Conservation (phyloP, 2,329 filamentous ascomycete genomes). For the Mariannaea elegans region DNA sequence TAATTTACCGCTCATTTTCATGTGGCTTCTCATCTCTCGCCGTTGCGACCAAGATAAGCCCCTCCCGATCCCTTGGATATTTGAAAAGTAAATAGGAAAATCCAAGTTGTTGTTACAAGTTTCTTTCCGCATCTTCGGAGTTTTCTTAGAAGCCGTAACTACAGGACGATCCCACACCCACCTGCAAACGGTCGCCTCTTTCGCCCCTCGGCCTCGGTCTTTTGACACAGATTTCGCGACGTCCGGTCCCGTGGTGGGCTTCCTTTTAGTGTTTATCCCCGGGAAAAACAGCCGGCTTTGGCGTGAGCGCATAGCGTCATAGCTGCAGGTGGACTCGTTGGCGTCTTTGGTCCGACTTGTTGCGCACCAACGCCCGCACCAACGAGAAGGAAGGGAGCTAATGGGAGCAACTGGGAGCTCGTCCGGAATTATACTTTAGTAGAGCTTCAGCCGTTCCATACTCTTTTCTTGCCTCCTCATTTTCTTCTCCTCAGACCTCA, state of each 20-base stretch:
- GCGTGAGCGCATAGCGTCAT: constrained; percentile 33
- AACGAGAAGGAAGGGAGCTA: not conserved
- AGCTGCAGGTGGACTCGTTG: constrained; percentile 21
- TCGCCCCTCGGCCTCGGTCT: constrained; percentile 16
- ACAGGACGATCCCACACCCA: too few relatives aligned
- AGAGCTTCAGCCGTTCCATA: constrained; percentile 13
- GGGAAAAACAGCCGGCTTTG: constrained; percentile 12
- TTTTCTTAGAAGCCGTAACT: too few relatives aligned
- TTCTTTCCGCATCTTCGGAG: too few relatives aligned
- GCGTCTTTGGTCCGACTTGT: not conserved
- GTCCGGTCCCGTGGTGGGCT: not conserved
- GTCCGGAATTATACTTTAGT: constrained; percentile 11
- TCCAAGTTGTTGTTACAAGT: too few relatives aligned
- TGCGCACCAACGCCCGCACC: constrained; percentile 1
- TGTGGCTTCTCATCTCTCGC: not conserved
- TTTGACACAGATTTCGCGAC: constrained; percentile 2
- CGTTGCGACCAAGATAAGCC: not conserved
- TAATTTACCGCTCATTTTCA: not conserved
- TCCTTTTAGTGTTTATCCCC: too few relatives aligned
- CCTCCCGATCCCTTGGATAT: not conserved
- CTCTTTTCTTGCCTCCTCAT: not conserved
- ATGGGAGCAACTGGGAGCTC: not conserved
- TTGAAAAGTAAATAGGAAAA: not conserved
- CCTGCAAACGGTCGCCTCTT: not conserved
- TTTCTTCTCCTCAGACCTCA: constrained; percentile 3